Base-by-base conservation (phyloP, 2,329 filamentous ascomycete genomes). In the Sporothrix pallida region DNA sequence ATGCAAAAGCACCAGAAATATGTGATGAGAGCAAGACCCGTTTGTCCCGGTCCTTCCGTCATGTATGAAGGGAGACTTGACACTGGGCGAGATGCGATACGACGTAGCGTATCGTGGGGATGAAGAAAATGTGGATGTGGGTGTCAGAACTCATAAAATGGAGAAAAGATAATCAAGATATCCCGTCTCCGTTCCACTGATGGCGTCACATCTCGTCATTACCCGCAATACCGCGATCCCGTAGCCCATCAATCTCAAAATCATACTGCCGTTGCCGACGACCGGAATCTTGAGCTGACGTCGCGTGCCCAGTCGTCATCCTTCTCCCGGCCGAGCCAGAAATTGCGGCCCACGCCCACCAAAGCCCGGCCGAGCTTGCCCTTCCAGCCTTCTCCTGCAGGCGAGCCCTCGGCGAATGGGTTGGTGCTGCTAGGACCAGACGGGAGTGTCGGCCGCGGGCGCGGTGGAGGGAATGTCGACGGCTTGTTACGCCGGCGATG, bases 351-450 rank as follows among this genome's bases (percentile, higher is more conserved):
- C 31, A 93, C 85, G 10, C 87, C 87, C 42, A 97, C 86, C 92
- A 98, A 93, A 46, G 88, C 80, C 70, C 95, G 87, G n/a, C 94
- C 95, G 12, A 97, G 79, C 78, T 89, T 90, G 48, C 94, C 95
- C 80, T 87, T 88, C 89, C 92, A 94, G 20, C 94, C 94, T 75
- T 92, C 87, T 12, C 94, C 93, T 73, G 93, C 90, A n/a, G 91
- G 89, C 62, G 89, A 88, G 70, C 88, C 89, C 46, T 84, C 83
- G 0, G 88, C 87, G 82, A 97, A 97, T 0, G 86, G 93, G 85
- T 83, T 93, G 15, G 74, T 75, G 23, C 74, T 70, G 50, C 9
- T 60, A n/a, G 71, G 56, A 20, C 26, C 13, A 15, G 63, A 26
- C 31, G 46, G 48, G 20, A 31, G 44, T 20, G 44, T 13, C 2